Evolutionary conservation across 2,329 filamentous ascomycete species (phyloP).

Genomic region (Colletotrichum australisinense): DNA sequence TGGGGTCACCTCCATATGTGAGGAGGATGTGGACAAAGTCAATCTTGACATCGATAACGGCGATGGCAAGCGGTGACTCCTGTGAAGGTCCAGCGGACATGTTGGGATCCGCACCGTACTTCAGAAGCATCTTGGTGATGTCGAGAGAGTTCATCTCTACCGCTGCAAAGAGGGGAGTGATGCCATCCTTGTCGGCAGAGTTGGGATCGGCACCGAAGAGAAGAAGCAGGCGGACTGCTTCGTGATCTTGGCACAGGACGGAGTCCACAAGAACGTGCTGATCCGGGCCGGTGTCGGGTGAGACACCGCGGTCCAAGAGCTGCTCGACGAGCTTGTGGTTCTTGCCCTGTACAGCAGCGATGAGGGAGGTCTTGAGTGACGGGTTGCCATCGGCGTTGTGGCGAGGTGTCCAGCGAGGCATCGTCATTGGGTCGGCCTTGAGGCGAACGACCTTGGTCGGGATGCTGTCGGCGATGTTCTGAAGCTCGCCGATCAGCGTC

Average conservation of each 20-base stretch:
- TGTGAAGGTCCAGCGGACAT: conserved; percentile 59
- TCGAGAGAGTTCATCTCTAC: conserved; percentile 66
- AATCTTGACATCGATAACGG: conserved; percentile 63
- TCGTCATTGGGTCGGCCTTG: conserved; percentile 60
- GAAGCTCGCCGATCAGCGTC: conserved; percentile 47
- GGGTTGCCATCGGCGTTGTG: conserved; percentile 55
- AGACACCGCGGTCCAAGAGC: conserved; percentile 67
- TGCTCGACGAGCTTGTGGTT: conserved; percentile 69
- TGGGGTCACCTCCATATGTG: conserved; percentile 70
- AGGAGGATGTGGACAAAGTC: conserved; percentile 70
- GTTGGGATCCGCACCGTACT: conserved; percentile 73
- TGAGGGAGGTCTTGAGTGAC: conserved; percentile 58
- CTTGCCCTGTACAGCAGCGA: conserved; percentile 65
- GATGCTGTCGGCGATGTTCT: conserved; percentile 26
- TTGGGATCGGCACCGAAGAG: conserved; percentile 70
- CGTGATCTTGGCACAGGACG: conserved; percentile 60
- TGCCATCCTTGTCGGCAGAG: conserved; percentile 56
- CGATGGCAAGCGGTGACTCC: conserved; percentile 66
- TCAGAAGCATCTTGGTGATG: conserved; percentile 69
- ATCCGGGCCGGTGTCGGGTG: conserved; percentile 59
- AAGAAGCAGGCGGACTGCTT: conserved; percentile 66
- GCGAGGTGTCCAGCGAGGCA: conserved; percentile 64
- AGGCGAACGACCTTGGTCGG: conserved; percentile 56
- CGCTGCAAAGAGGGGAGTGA: conserved; percentile 62
- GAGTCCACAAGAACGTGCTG: conserved; percentile 64